Evolutionary conservation across 495 filamentous ascomycete species (phyloP), one percentile per base, ranked within the genome.

Genomic region (Aspergillus ellipticus): DNA sequence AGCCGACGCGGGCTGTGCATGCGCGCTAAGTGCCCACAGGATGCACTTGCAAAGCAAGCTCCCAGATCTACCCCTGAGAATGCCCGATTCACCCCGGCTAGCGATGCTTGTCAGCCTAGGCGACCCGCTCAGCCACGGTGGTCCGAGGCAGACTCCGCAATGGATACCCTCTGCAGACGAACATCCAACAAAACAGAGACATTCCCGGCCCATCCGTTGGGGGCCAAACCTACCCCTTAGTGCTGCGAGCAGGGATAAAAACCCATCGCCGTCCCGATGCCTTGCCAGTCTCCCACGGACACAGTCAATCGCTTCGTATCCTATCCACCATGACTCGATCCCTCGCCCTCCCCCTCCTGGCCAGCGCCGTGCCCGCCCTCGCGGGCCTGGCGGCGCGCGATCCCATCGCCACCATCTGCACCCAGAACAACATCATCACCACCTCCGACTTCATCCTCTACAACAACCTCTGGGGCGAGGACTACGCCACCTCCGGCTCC

Each of bases 401-500:
- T 21, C 13, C 45, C 13, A 48, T 48, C 22, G 22, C 13, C 22
- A 29, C 45, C 24, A 48, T 48, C 24, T 48, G 45, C 45, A 48
- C 45, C 2, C 10, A 48, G 45, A 48, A 48, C 45, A 48, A 48
- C 45, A 48, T 48, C 45, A 48, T 48, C 45, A 48, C 45, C 13
- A 48, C 45, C 45, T 15, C 15, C 22, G 45, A 48, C 45, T 48
- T 48, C 22, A 48, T 48, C 45, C 45, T 48, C 24, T 48, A 48
- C 45, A 48, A 48, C 45, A 48, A 48, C 22, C 45, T 48, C 22
- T 48, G 45, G 45, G 45, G 45, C 15, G 45, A 48, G 22, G 45
- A 48, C 24, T 28, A 26, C 22, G 45, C 45, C 3, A 48, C 45
- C 22, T 48, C 45, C 22, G 45, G 45, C 24, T 48, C 45, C 13